Evolutionary conservation across 768 basidiomycete species (phyloP).

Genomic region (Dictyophora rubrovolvata): DNA sequence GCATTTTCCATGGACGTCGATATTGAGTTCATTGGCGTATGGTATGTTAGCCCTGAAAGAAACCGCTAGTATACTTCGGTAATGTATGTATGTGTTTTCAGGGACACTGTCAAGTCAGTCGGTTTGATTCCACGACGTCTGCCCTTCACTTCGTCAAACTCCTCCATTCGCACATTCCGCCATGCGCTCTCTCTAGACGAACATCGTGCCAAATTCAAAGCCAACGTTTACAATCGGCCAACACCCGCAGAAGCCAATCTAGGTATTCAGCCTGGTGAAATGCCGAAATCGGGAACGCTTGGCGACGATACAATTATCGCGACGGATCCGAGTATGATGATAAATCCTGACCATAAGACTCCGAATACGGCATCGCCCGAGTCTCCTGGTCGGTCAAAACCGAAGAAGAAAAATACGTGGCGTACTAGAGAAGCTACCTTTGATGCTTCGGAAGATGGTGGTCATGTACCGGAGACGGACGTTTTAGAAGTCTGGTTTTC

Average conservation of each 20-base stretch:
- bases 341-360: neutral
- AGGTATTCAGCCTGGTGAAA: slow-evolving; percentile 43
- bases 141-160: slow-evolving; percentile 49
- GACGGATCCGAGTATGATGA: neutral
- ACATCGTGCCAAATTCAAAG: slow-evolving; percentile 48
- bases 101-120: slow-evolving; percentile 63
- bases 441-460: neutral
- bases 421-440: neutral
- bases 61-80: too few species aligned
- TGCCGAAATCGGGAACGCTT: slow-evolving; percentile 22
- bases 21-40: slow-evolving; percentile 66
- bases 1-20: slow-evolving; percentile 68
- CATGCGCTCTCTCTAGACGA: slow-evolving; percentile 62
- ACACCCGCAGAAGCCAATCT: slow-evolving; percentile 29
- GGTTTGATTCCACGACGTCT: slow-evolving; percentile 40
- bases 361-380: too few species aligned
- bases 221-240: slow-evolving; percentile 34
- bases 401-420: neutral
- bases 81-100: slow-evolving; percentile 16
- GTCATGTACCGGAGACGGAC: slow-evolving; percentile 31
- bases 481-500: slow-evolving; percentile 77
- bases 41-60: slow-evolving; percentile 30
- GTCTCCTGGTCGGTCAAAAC: neutral
- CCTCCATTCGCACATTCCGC: slow-evolving; percentile 46
- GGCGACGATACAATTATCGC: neutral